Conservation (phyloP, 805 yeast genomes). For the Zygotorulaspora chibaensis region DNA sequence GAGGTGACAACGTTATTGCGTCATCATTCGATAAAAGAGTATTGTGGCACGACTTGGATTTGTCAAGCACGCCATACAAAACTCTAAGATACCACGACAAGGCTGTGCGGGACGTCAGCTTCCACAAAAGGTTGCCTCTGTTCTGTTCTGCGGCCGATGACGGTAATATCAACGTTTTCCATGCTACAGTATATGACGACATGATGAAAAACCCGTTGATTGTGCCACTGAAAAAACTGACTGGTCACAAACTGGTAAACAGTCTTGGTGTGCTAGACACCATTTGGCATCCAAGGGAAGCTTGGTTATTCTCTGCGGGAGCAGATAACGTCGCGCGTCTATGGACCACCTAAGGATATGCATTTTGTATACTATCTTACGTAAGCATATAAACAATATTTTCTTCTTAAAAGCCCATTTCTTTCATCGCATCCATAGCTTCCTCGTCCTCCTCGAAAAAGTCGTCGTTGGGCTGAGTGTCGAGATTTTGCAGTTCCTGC, state of each 20-base stretch:
- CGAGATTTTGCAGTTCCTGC: slow-evolving; percentile 1
- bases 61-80: slow-evolving; percentile 86
- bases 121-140: slow-evolving; percentile 84
- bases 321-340: slow-evolving; percentile 94
- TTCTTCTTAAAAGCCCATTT: slow-evolving; percentile 14
- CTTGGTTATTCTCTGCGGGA: slow-evolving; percentile 96
- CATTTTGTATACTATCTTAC: slow-evolving; percentile 8
- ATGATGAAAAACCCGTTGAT: slow-evolving; percentile 90
- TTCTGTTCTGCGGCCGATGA: slow-evolving; percentile 96
- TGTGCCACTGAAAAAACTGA: slow-evolving; percentile 90
- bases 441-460: slow-evolving; percentile 23
- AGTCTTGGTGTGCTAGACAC: slow-evolving; percentile 84
- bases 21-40: slow-evolving; percentile 93
- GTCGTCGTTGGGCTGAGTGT: slow-evolving; percentile 12
- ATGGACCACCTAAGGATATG: slow-evolving; percentile 72
- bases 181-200: slow-evolving; percentile 86
- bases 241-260: slow-evolving; percentile 78
- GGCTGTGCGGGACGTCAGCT: slow-evolving; percentile 84
- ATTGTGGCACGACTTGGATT: slow-evolving; percentile 94
- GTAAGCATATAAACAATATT: not conserved
- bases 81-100: slow-evolving; percentile 90
- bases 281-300: slow-evolving; percentile 96
- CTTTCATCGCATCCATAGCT: slow-evolving; percentile 27
- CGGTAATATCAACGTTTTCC: slow-evolving; percentile 90
- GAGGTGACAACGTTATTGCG: slow-evolving; percentile 91